Base-by-base conservation (phyloP, 139 green algal genomes). In the Picochlorum costavermella region DNA sequence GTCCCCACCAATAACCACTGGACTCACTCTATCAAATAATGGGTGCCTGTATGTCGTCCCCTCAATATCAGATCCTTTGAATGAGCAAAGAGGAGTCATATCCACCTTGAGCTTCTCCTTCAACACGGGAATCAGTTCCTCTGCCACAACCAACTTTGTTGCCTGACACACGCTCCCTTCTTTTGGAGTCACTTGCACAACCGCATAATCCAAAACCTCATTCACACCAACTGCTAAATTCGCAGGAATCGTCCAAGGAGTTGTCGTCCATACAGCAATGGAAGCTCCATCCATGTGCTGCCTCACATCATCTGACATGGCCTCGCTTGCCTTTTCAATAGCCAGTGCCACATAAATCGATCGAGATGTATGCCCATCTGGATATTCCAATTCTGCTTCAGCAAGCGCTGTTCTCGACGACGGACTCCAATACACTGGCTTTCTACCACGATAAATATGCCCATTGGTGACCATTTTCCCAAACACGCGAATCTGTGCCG, bases 311-410 rank as follows among this genome's bases (percentile, higher is more conserved):
- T 17, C 33, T 11, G 37, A 10, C n/a, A 51, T 23, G 23, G 33
- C 25, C 56, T 25, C 31, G 67, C 64, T 51, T 57, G 13, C 45
- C 16, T 59, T 51, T 30, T 64, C n/a, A 50, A 96, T 31, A 11
- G 87, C 83, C 80, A 98, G 79, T 13, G 86, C 88, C 30, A 94
- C 90, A 64, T 97, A 98, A 59, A 97, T 87, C 59, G 70, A 84
- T 26, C 72, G 80, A 11, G 86, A 94, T 29, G 76, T 88, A 83
- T 98, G 94, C 20, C 88, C 91, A 57, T 97, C 92, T 0, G 94
- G 94, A 70, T 99, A 98, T 73, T 98, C 94, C 33, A 99, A 85
- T 80, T 99, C 94, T 2, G 94, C 91, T 72, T 99, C 94, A 11
- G 94, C 94, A 17, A 99, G 84, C 1, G 94, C 94, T 16, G 94